These are phyloP conservation scores for Phytophthora ohioensis DNA, from an alignment of 352 stramenopile genomes.

Conservation along the genomic window DNA sequence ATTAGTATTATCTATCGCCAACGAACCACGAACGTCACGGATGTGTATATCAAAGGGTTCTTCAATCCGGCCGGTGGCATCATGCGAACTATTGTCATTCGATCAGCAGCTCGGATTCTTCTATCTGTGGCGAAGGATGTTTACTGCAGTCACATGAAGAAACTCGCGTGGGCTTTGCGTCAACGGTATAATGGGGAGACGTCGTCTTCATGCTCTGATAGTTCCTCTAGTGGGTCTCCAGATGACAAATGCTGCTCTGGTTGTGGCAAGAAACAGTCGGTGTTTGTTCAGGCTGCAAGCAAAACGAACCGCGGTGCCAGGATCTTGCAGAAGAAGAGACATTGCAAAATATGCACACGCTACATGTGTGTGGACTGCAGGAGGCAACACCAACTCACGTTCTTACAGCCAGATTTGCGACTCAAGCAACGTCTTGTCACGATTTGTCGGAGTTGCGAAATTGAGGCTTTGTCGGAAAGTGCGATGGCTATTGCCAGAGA, in stretches of 20 bases:
- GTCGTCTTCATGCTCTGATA: slow-evolving; percentile 23
- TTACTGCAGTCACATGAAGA: slow-evolving; percentile 70
- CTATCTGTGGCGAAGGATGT: slow-evolving; percentile 48
- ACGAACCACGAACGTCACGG: slow-evolving; percentile 49
- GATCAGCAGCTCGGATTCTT: slow-evolving; percentile 42
- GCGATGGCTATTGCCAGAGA: slow-evolving; percentile 31
- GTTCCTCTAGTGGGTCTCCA: slow-evolving; percentile 4
- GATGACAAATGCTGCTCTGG: slow-evolving; percentile 34
- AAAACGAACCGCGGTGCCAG: slow-evolving; percentile 30
- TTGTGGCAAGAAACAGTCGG: slow-evolving; percentile 40
- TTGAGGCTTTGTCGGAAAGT: slow-evolving; percentile 23
- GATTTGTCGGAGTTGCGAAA: slow-evolving; percentile 41
- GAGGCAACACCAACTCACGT: slow-evolving; percentile 51
- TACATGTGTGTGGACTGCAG: slow-evolving; percentile 59
- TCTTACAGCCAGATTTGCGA: slow-evolving; percentile 33
- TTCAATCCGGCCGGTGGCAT: slow-evolving; percentile 49
- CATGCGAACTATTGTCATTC: slow-evolving; percentile 46
- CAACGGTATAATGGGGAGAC: slow-evolving; percentile 24
- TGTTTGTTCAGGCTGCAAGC: slow-evolving; percentile 33
- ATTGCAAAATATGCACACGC: slow-evolving; percentile 53
- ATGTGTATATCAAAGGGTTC: slow-evolving; percentile 64
- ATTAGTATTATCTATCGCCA: slow-evolving; percentile 70
- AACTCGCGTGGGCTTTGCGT: slow-evolving; percentile 62
- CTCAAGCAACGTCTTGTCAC: slow-evolving; percentile 40
- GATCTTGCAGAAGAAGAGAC: slow-evolving; percentile 30